phyloP scores from a whole-genome alignment of 139 green algal genomes.

The Ulvella scutata region DNA sequence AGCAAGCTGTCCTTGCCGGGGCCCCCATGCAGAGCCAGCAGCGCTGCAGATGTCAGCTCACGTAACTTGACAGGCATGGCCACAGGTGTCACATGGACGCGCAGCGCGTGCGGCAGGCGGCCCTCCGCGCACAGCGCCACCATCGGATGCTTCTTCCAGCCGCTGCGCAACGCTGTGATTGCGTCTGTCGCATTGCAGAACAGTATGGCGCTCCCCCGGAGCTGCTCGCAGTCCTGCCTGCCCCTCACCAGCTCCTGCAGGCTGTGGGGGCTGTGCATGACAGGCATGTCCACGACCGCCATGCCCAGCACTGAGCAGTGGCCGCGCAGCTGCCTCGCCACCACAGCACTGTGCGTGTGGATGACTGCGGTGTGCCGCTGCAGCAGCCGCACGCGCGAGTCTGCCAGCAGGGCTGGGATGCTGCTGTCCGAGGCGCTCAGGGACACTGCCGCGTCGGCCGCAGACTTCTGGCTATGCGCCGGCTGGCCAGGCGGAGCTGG shows the following conservation, averaged over 20 bases:
- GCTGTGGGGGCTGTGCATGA: not conserved
- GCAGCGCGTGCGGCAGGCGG: conserved; percentile 12
- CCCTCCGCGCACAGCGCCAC: conserved; percentile 21
- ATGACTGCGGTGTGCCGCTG: no score
- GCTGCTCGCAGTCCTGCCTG: not conserved
- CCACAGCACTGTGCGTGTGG: not conserved
- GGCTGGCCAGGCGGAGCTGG: no score
- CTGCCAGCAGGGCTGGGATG: no score
- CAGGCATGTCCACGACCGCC: not conserved
- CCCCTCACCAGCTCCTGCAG: not conserved
- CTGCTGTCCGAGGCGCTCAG: no score
- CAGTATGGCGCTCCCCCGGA: conserved; percentile 4
- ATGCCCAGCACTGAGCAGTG: conserved; percentile 7
- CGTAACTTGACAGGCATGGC: conserved; percentile 1
- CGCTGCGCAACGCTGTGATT: conserved; percentile 4
- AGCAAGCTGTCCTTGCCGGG: not conserved
- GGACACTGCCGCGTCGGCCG: not conserved
- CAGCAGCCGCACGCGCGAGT: not conserved
- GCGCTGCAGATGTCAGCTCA: not conserved
- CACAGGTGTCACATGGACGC: conserved; percentile 7
- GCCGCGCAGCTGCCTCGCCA: not conserved
- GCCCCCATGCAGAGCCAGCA: not conserved
- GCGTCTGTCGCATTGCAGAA: conserved; percentile 10
- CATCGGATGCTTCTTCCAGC: conserved; percentile 22
- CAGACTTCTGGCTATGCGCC: not conserved